Evolutionary conservation across 805 yeast genomes (phyloP), one percentile per base, ranked within the genome.

Genomic region (Diddensiella caesifluorescens): DNA sequence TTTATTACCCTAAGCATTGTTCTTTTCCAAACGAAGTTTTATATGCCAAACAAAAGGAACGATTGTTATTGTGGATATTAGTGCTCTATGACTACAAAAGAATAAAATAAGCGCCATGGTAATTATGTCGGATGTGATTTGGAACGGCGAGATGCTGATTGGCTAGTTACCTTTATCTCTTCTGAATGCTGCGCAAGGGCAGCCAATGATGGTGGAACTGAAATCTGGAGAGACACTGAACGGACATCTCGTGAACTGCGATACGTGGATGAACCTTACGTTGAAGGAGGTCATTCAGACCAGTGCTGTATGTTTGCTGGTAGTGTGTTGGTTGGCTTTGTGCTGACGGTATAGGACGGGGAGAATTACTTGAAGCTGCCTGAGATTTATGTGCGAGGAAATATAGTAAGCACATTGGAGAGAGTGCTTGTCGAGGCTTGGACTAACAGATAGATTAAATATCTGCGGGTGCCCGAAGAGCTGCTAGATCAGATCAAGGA

Each of bases 221-320:
- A 92, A 92, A 62, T 80, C 83, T 43, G 96, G 97, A 25, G 96
- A 86, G 56, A 80, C 90, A 6, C 70, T 89, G 38, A 83, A 82
- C 56, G 99, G 99, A 38, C 75, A 74, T 43, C 69, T 92, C 46
- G 76, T 78, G 42, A 83, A 85, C 57, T 87, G 95, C 54, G 99
- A 92, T 61, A 80, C 86, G 29, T 85, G 94, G 88, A 92, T 92
- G 99, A 92, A 92, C 62, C 70, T 92, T 50, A 84, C 95, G 1
- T 70, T 92, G 41, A 71, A 71, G 25, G 80, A 88, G 49, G 97
- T 82, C 12, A 75, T 79, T 36, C 83, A 80, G 57, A 51, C 54
- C 22, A 49, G 53, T 37, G 39, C 54, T 13, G 51, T 42, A 42
- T 22, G 47, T 25, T 4, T 4, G 3, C 23, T 44, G 3, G 53